Conservation (phyloP, 2,329 filamentous ascomycete genomes). For the Aspergillus sp. region DNA sequence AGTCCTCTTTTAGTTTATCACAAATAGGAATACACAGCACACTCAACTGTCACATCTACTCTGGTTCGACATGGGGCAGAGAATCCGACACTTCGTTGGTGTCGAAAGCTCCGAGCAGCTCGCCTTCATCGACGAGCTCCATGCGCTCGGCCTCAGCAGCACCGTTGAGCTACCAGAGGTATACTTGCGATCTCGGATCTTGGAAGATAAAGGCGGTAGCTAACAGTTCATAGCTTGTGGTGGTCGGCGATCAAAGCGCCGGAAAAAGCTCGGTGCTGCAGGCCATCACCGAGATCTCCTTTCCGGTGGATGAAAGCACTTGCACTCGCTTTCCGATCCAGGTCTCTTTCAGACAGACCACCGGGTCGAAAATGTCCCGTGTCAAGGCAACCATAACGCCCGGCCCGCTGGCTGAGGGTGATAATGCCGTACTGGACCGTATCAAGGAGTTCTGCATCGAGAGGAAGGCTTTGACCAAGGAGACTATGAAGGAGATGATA, state of each 20-base stretch:
- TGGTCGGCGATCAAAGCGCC: constrained; percentile 6
- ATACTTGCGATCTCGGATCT: not conserved
- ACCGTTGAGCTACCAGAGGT: constrained; percentile 19
- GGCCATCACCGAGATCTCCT: constrained; percentile 7
- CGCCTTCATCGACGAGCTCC: constrained; percentile 19
- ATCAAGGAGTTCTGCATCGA: not conserved
- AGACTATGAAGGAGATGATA: constrained; percentile 4
- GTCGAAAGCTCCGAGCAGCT: constrained; percentile 48
- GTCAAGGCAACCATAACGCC: constrained; percentile 2
- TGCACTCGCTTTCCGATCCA: constrained; percentile 10
- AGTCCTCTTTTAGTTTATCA: too few relatives aligned
- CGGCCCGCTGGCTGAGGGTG: not conserved
- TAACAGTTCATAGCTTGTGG: not conserved
- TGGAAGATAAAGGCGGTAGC: not conserved
- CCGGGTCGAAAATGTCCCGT: not conserved
- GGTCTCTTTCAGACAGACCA: constrained; percentile 9
- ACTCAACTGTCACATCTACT: too few relatives aligned
- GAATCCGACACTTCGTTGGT: constrained; percentile 44
- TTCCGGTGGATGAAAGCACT: constrained; percentile 1
- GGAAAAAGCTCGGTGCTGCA: constrained; percentile 15
- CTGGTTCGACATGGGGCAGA: not conserved
- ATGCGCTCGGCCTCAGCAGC: constrained; percentile 16
- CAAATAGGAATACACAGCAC: too few relatives aligned
- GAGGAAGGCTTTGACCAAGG: not conserved
- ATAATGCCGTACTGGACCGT: not conserved